Base-by-base conservation (phyloP, 129 eudicot species). In the Oenanthe sinensis region DNA sequence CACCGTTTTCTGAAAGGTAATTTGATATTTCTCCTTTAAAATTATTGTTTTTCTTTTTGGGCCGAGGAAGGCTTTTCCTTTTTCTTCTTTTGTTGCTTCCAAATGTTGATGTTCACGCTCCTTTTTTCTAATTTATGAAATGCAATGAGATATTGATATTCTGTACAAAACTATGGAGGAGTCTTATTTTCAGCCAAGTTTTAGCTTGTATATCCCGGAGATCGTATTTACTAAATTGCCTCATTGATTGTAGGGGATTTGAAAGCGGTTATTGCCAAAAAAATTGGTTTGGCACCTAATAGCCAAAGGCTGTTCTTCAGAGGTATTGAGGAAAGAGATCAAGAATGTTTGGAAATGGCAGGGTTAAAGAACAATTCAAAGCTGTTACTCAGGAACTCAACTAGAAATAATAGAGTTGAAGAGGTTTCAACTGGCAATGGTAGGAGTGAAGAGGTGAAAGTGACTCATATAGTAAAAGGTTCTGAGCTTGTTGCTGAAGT, bases 341-440 rank as follows among this genome's bases (percentile, higher is more conserved):
- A 81, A 13, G 94, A 85, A 60, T 7, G 37, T 71, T 77, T 95
- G 85, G 80, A 85, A 28, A 58, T 76, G 84, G 96, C 86, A 2
- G 98, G 98, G 47, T 82, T 95, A 55, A 95, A 88, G 87, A 87
- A 91, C 47, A 83, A 85, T 74, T 83, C 98, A 22, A 88, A 92
- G 83, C 70, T 95, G 9, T 82, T 90, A 49, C 72, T 92, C 45
- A 86, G 81, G 84, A 94, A 90, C 22, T 42, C 79, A 40, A 68
- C 79, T 39, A 37, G 43, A 45, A 62, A 80, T 74, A 81, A 78
- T 67, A 79, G 52, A 75, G 79, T 79, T 79, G 89, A 82, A 83
- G 96, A 90, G 84, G 83, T 81, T 30, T 28, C 75, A 33, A 62
- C 77, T 24, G n/a, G 43, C 47, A 54, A 78, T 75, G 82, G 77